A percentile compares a stretch with the other conserved stretches of the same genome.
These are phyloP conservation scores for Aspergillus bridgeri DNA, from an alignment of 495 filamentous ascomycete genomes.

Conservation along the genomic window DNA sequence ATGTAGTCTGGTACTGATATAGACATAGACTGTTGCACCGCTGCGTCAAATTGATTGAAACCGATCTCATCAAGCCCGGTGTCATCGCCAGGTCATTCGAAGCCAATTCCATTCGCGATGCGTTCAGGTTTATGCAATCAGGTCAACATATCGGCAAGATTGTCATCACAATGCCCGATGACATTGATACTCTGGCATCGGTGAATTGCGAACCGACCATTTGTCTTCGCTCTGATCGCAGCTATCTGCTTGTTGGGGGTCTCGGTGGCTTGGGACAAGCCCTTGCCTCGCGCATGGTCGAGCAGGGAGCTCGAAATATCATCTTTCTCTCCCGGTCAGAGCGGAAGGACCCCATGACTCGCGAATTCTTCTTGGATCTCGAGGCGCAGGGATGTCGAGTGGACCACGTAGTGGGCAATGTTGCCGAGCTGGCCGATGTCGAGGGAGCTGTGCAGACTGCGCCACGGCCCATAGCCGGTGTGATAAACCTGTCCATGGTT, in stretches of 20 bases:
- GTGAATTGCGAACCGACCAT: conserved; percentile 21
- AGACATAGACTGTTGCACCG: too few relatives aligned
- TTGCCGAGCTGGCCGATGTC: conserved; percentile 18
- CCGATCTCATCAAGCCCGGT: too few relatives aligned
- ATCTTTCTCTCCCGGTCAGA: conserved; percentile 44
- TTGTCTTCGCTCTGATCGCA: conserved; percentile 23
- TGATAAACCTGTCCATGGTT: conserved; percentile 42
- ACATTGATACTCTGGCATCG: conserved; percentile 63
- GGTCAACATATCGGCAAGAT: conserved; percentile 38
- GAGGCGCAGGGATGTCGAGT: conserved; percentile 21
- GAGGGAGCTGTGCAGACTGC: conserved; percentile 12
- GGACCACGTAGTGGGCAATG: too few relatives aligned
- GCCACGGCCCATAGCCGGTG: conserved; percentile 32
- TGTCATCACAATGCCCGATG: too few relatives aligned
- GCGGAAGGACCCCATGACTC: conserved; percentile 17
- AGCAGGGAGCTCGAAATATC: conserved; percentile 54
- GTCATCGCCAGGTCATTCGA: too few relatives aligned
- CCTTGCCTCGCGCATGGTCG: conserved; percentile 57
- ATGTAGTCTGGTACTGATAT: too few relatives aligned
- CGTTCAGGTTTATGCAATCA: conserved; percentile 49
- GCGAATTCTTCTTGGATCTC: conserved; percentile 38
- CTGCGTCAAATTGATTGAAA: too few relatives aligned
- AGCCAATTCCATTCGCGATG: conserved; percentile 25
- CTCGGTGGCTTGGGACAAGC: conserved; percentile 59
- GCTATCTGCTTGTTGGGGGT: conserved; percentile 50